phyloP scores from a whole-genome alignment of 2,329 filamentous ascomycete genomes.

The Dothistroma pini region DNA sequence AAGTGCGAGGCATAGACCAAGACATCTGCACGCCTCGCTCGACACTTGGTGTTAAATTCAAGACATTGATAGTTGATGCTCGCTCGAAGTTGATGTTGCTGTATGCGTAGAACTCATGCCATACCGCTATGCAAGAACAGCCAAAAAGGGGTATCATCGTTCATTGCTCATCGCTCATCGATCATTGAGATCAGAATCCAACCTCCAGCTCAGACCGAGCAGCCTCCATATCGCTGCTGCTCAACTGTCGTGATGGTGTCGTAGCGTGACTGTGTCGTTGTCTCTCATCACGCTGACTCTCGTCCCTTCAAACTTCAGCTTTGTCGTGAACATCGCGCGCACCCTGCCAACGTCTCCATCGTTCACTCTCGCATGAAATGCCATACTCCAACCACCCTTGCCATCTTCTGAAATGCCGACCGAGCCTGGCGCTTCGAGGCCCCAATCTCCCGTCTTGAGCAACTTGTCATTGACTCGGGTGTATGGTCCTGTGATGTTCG shows the following conservation, averaged over 20 bases:
- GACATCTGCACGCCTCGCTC: too few species aligned
- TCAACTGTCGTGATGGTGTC: background rate
- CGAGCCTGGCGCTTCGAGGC: slow-evolving; percentile 33
- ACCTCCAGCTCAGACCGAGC: background rate
- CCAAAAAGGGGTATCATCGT: background rate
- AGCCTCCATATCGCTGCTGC: background rate
- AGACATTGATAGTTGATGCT: too few species aligned
- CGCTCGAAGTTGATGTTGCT: too few species aligned
- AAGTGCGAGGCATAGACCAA: too few species aligned
- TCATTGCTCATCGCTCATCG: background rate
- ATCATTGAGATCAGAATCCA: background rate
- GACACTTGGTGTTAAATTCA: too few species aligned
- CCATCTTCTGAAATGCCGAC: slow-evolving; percentile 27
- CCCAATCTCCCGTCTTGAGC: slow-evolving; percentile 30
- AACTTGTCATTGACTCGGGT: slow-evolving; percentile 24
- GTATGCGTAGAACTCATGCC: too few species aligned
- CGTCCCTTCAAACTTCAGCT: slow-evolving; percentile 27
- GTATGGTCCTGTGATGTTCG: slow-evolving; percentile 32
- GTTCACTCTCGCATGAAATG: slow-evolving; percentile 33
- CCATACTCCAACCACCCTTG: slow-evolving; percentile 27
- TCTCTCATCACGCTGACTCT: slow-evolving; percentile 17
- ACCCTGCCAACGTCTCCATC: slow-evolving; percentile 24
- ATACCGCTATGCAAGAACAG: background rate
- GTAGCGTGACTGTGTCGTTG: background rate
- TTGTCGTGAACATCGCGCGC: slow-evolving; percentile 35